Evolutionary conservation across 2,329 filamentous ascomycete genomes (phyloP).

Genomic region (Arthroderma sp.): DNA sequence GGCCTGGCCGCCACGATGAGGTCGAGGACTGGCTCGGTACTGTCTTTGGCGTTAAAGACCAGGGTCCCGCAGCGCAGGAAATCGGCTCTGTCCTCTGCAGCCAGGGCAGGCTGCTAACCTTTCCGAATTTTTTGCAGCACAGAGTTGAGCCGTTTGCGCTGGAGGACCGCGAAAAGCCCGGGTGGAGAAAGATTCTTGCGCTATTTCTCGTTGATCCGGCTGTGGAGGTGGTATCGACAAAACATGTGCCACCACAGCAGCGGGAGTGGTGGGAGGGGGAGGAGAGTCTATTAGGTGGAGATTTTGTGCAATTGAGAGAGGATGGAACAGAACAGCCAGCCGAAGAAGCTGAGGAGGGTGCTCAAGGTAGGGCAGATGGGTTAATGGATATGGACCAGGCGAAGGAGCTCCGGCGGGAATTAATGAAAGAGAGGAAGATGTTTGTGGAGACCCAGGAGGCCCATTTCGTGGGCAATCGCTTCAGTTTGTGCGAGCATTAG

Average conservation of each 20-base stretch:
- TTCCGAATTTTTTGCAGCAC: constrained; percentile 5
- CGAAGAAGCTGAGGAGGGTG: neutral
- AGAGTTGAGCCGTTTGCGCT: constrained; percentile 4
- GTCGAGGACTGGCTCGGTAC: constrained; percentile 5
- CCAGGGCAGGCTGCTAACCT: constrained; percentile 4
- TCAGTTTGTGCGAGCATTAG: neutral
- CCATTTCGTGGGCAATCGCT: neutral
- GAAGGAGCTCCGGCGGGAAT: constrained; percentile 2
- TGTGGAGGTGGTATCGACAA: constrained; percentile 3
- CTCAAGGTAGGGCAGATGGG: constrained; percentile 1
- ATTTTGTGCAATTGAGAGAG: constrained; percentile 1
- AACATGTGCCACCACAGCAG: constrained; percentile 4
- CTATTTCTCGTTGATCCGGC: constrained; percentile 5
- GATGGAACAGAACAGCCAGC: neutral
- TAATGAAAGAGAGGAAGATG: constrained; percentile 7
- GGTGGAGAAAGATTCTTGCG: constrained; percentile 3
- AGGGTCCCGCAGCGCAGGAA: constrained; percentile 3
- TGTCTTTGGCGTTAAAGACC: constrained; percentile 3
- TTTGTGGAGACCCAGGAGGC: neutral
- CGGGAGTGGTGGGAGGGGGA: constrained; percentile 5
- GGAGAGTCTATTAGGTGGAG: neutral
- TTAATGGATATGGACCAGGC: neutral
- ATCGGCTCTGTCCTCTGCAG: constrained; percentile 4
- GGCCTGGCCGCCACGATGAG: constrained; percentile 6
- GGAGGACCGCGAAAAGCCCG: neutral